These are phyloP conservation scores for Clathrus columnatus DNA, from an alignment of 768 basidiomycete species.

Conservation along the genomic window DNA sequence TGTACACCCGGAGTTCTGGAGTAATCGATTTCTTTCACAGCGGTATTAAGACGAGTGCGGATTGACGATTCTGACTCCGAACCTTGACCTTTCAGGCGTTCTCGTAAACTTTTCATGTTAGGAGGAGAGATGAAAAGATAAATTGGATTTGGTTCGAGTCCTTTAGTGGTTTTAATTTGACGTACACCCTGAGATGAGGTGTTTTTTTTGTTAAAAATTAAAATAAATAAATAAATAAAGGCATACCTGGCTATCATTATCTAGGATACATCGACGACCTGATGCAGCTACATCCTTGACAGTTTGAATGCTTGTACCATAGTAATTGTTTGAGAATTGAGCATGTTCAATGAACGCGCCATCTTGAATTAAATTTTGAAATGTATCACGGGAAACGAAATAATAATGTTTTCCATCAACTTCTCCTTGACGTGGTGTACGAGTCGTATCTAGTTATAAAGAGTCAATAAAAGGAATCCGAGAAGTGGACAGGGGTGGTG, in stretches of 20 bases:
- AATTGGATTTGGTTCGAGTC: constrained; percentile 30
- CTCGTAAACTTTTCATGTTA: too few relatives aligned
- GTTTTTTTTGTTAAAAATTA: not conserved
- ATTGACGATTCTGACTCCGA: too few relatives aligned
- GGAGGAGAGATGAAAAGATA: too few relatives aligned
- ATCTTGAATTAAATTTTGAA: constrained; percentile 27
- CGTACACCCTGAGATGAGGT: constrained; percentile 14
- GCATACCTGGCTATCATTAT: constrained; percentile 39
- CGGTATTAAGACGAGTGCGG: constrained; percentile 30
- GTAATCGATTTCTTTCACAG: constrained; percentile 32
- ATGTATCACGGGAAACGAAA: constrained; percentile 32
- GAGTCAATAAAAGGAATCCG: constrained; percentile 26
- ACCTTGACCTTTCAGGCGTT: too few relatives aligned
- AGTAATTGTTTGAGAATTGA: constrained; percentile 34
- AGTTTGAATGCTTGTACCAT: too few relatives aligned
- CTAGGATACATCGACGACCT: constrained; percentile 34
- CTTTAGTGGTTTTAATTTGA: constrained; percentile 33
- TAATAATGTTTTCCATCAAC: constrained; percentile 34
- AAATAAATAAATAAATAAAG: not conserved
- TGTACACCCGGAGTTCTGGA: constrained; percentile 23
- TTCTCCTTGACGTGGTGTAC: constrained; percentile 34
- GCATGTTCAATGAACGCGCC: constrained; percentile 41
- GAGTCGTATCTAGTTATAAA: constrained; percentile 34
- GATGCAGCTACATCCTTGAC: constrained; percentile 14
- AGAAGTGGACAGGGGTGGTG: constrained; percentile 16